Evolutionary conservation across 2,329 filamentous ascomycete species (phyloP), one percentile per base, ranked within the genome.

Genomic region (Ophiostoma sp.): DNA sequence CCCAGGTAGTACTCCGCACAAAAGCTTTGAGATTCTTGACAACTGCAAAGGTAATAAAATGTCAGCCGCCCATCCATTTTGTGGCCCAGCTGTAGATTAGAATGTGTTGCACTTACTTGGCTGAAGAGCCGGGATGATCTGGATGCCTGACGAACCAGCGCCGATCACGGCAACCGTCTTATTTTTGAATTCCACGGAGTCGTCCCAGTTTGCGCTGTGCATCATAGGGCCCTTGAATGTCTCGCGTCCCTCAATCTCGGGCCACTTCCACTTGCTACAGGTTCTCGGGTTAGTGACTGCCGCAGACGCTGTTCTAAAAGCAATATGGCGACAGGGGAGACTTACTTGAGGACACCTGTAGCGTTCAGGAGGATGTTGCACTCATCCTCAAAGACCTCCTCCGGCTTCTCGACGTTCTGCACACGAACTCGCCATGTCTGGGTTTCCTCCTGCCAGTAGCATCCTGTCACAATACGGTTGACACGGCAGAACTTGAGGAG

Each of bases 131-230:
- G 69, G 67, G 7, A 70, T 55, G 36, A 86, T 78, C 72, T 86
- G 84, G 2, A 84, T 79, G 0, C 80, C 84, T 2, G 82, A 82
- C 41, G 82, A 83, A 3, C 84, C 84, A 44, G 76, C 84, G 12
- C 84, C 85, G 66, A 87, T 81, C n/a, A 86, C 74, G 3, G 80
- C 79, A 42, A 85, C 81, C 8, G 77, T 76, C 70, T 83, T 84
- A 41, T 75, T 79, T 3, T 73, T 75, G 5, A 85, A 75, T 12
- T 83, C 78, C 4, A 84, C 75, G 18, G 80, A 78, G 5, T 81
- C 75, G 0, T 83, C 79, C 84, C 84, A 88, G 41, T 79, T 78
- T 1, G 85, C 82, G 0, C 83, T 83, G 73, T 88, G 85, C 65
- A 86, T 78, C 2, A 85, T 75, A 5, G 76, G 73, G 11, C 85